Evolutionary conservation across 2,329 filamentous ascomycete genomes (phyloP).

Genomic region (Phaeophleospora eucalypticola): DNA sequence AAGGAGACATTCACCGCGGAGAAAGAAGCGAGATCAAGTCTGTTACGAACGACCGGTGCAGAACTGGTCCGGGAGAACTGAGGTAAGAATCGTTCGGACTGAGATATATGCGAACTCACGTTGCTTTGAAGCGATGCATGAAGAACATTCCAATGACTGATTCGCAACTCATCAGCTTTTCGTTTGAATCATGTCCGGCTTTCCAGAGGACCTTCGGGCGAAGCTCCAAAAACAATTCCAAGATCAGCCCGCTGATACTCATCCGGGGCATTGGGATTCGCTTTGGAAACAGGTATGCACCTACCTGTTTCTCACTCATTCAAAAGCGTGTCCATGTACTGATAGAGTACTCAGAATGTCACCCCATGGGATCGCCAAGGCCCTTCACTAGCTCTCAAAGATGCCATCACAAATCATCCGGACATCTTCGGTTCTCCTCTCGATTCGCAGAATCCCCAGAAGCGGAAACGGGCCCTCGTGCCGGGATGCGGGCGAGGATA

Average conservation of each 20-base stretch:
- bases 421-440: constrained; percentile 23
- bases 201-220: constrained; percentile 18
- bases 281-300: constrained; percentile 53
- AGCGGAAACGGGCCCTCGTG: constrained; percentile 60
- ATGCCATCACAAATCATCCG: constrained; percentile 41
- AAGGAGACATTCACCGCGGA: too few relatives aligned
- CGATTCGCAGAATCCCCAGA: constrained; percentile 7
- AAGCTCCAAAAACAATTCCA: constrained; percentile 36
- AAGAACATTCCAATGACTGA: too few relatives aligned
- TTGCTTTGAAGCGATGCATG: too few relatives aligned
- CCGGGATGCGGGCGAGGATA: constrained; percentile 80
- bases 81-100: too few relatives aligned
- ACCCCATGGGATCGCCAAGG: constrained; percentile 58
- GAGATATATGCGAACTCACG: too few relatives aligned
- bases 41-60: too few relatives aligned
- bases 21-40: too few relatives aligned
- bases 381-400: constrained; percentile 57
- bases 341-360: constrained; percentile 41
- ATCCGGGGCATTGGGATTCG: constrained; percentile 31
- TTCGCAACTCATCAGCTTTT: too few relatives aligned
- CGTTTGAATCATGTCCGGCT: too few relatives aligned
- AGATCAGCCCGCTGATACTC: constrained; percentile 37
- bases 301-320: too few relatives aligned
- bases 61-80: too few relatives aligned
- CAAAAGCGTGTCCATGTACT: too few relatives aligned